Conservation (phyloP, 1,284 basidiomycete species). For the Ustilago sp. region DNA sequence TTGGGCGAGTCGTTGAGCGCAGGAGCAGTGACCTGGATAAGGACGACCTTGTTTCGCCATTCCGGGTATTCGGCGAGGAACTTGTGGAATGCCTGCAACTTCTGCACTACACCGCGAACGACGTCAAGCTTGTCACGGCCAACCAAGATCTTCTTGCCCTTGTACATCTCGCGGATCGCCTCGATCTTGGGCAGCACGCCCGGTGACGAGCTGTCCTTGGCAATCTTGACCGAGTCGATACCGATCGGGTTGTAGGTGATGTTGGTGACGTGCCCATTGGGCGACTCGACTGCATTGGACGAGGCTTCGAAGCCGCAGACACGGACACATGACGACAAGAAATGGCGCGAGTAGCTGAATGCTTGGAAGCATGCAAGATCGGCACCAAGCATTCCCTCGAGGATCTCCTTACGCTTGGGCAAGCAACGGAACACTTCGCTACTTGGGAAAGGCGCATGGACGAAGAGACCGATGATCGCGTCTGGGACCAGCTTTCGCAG, state of each 20-base stretch:
- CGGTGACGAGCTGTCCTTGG: slow-evolving; percentile 81
- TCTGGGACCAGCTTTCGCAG: slow-evolving; percentile 82
- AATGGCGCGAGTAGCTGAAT: slow-evolving; percentile 96
- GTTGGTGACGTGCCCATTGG: slow-evolving; percentile 85
- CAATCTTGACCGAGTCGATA: slow-evolving; percentile 92
- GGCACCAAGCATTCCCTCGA: slow-evolving; percentile 97
- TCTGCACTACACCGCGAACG: slow-evolving; percentile 96
- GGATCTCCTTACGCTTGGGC: slow-evolving; percentile 85
- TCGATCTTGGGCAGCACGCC: slow-evolving; percentile 90
- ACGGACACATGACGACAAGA: slow-evolving; percentile 91
- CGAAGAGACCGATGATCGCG: slow-evolving; percentile 85
- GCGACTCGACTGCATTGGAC: slow-evolving; percentile 82
- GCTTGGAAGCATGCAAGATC: slow-evolving; percentile 96
- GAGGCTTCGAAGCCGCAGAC: slow-evolving; percentile 95
- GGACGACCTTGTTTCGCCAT: slow-evolving; percentile 86
- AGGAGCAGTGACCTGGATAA: slow-evolving; percentile 90
- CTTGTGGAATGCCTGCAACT: slow-evolving; percentile 96
- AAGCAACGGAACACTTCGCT: slow-evolving; percentile 95
- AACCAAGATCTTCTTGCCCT: slow-evolving; percentile 98
- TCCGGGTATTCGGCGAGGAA: slow-evolving; percentile 92
- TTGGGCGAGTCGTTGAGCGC: slow-evolving; percentile 92
- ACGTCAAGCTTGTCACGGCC: slow-evolving; percentile 99
- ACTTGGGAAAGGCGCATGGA: slow-evolving; percentile 97
- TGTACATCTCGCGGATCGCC: slow-evolving; percentile 85
- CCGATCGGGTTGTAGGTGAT: slow-evolving; percentile 95